A percentile compares a stretch with the other conserved stretches of the same genome.
These are phyloP conservation scores for Lichtheimia ornata DNA, from an alignment of 371 early-diverging fungal species.

Conservation along the genomic window DNA sequence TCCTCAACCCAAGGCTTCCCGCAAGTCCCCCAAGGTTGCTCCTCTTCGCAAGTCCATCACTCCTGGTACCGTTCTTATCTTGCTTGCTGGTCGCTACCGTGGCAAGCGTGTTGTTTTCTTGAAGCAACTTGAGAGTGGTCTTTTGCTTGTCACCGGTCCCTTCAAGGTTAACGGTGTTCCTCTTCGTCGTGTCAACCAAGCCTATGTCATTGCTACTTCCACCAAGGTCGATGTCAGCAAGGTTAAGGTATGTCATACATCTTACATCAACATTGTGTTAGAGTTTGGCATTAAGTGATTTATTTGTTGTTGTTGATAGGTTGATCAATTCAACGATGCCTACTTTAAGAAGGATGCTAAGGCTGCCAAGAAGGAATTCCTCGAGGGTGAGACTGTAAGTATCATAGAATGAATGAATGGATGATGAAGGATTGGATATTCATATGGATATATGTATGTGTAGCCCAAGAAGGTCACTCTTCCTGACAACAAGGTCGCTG, in stretches of 20 bases:
- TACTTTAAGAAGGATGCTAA: slow-evolving; percentile 85
- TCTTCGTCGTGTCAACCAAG: slow-evolving; percentile 96
- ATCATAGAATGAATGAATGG: background rate
- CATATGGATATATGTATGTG: too few species aligned
- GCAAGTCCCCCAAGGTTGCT: slow-evolving; percentile 79
- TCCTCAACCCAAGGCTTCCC: slow-evolving; percentile 73
- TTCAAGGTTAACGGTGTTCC: slow-evolving; percentile 98
- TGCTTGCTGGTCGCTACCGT: slow-evolving; percentile 95
- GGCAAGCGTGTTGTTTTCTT: slow-evolving; percentile 99
- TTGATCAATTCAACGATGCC: slow-evolving; percentile 87
- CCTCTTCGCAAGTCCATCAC: slow-evolving; percentile 89
- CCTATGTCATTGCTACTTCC: slow-evolving; percentile 97
- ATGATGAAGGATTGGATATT: background rate
- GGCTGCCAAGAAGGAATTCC: slow-evolving; percentile 86
- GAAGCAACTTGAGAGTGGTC: slow-evolving; percentile 94
- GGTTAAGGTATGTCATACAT: slow-evolving; percentile 61
- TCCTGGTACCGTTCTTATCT: slow-evolving; percentile 97
- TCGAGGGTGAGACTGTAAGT: slow-evolving; percentile 69
- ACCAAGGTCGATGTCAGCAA: slow-evolving; percentile 90
- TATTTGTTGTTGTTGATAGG: slow-evolving; percentile 21
- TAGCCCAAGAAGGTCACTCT: slow-evolving; percentile 65
- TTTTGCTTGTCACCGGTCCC: slow-evolving; percentile 96
- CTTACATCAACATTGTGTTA: too few species aligned
- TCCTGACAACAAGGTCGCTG: slow-evolving; percentile 72
- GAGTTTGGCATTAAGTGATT: background rate